Base-by-base conservation (phyloP, 148 eudicot species). In the Persicaria tinctoria region DNA sequence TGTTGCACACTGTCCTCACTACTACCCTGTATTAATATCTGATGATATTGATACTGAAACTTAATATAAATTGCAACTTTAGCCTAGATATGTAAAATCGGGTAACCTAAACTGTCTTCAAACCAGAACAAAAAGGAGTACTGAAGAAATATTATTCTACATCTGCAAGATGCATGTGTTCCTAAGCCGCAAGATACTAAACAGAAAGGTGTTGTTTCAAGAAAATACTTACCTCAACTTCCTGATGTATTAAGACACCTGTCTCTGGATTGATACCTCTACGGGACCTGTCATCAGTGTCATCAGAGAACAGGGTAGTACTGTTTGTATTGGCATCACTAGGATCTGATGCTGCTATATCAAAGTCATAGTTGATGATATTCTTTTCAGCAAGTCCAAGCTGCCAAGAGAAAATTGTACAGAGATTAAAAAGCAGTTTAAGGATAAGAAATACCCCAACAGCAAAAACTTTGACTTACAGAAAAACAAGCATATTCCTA, bases 271-370 rank as follows among this genome's bases (percentile, higher is more conserved):
- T 86, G 51, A 81, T 82, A 84, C 80, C 84, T 78, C 79, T 90
- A 49, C 87, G 83, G 66, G 93, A 86, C 82, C 78, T 89, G 73
- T 95, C 98, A 74, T 95, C 99, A 12, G 99, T 92, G 84, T 95
- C 99, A 85, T 95, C 99, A 4, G 99, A 95, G 81, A 95, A 90
- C 75, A 90, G 77, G 62, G 91, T 95, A 11, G 98, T 86, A 83
- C 98, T 95, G 74, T 89, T 95, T 75, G 99, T 92, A 79, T 95
- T 89, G 73, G 89, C 94, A 89, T 95, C 99, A 77, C 97, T 95
- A 51, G 85, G 99, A 76, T 92, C 99, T 23, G 99, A 95, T 76
- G 83, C 85, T 78, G 81, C 90, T 46, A 78, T 62, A 83, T 92
- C 92, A 76, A 90, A 78, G 78, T 92, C 93, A 80, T 84, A 95